These are phyloP conservation scores for Gymnopilus dilepis DNA, from an alignment of 768 basidiomycete genomes.

Conservation along the genomic window DNA sequence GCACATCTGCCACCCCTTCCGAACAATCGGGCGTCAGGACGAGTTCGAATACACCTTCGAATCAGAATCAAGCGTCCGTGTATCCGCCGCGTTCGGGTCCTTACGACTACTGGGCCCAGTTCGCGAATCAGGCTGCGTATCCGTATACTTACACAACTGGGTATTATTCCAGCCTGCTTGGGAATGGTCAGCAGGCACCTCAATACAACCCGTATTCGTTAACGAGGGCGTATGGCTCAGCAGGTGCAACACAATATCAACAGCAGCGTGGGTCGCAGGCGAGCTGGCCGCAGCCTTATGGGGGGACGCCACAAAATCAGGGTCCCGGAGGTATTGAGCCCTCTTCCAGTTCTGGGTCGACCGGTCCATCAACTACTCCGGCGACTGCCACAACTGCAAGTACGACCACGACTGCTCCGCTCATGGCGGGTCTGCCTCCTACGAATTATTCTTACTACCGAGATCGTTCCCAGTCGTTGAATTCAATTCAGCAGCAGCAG, in stretches of 20 bases:
- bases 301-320: conserved; percentile 21
- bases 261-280: conserved; percentile 28
- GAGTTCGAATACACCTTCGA: conserved; percentile 10
- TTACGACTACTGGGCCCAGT: conserved; percentile 42
- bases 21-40: conserved; percentile 14
- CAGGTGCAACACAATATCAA: conserved; percentile 5
- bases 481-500: neutral
- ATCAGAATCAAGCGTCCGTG: conserved; percentile 14
- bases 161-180: conserved; percentile 6
- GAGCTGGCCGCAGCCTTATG: conserved; percentile 42
- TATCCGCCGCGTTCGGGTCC: conserved; percentile 30
- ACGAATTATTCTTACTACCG: conserved; percentile 5
- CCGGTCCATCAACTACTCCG: neutral
- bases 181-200: conserved; percentile 27
- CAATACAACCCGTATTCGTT: conserved; percentile 31
- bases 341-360: neutral
- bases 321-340: neutral
- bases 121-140: conserved; percentile 12
- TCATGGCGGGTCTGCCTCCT: neutral
- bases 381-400: neutral
- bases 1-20: conserved; percentile 16
- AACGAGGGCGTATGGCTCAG: conserved; percentile 31
- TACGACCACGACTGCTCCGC: neutral
- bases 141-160: conserved; percentile 1
- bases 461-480: conserved; percentile 1